Base-by-base conservation (phyloP, 352 stramenopile genomes). In the Globisporangium uncinulatum region DNA sequence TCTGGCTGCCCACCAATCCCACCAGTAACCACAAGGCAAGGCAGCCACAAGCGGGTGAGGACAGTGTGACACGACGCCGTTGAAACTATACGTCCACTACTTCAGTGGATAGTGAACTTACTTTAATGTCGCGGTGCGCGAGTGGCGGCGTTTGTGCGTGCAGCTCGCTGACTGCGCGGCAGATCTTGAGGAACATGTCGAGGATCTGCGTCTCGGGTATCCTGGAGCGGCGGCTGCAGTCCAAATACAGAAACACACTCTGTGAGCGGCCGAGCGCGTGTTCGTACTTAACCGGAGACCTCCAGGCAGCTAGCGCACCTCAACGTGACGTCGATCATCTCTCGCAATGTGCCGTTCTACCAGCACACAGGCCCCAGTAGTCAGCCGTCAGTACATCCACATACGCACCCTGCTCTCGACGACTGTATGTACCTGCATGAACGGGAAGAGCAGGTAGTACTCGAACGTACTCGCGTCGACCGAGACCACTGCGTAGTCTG, bases 61-160 rank as follows among this genome's bases (percentile, higher is more conserved):
- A 29, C 24, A 29, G 24, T 29, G 24, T 29, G 24, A 29, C 24
- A 4, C 1, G 24, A 29, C 1, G 24, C 24, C n/a, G n/a, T n/a
- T 56, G 3, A 29, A 14, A 59, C 29, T 2, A 9, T 13, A 6
- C 7, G 17, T 43, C 37, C 37, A n/a, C 37, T n/a, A n/a, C 37
- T n/a, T 17, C 37, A 17, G 17, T 6, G 37, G 11, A 43, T 17
- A 43, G 13, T 9, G 8, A 15, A 39, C 21, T 32, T 66, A 89
- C 82, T 66, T 95, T 95, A 43, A 96, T 93, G 66, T 96, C 86
- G 9, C 86, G 84, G 59, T 96, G 87, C 6, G 81, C 83, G 36
- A 94, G 75, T 6, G 83, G 71, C 6, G 86, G 86, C 29, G 72
- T 74, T 37, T 82, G 79, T 0, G 71, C 58, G 65, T 96, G 86